phyloP scores from a whole-genome alignment of 2,329 filamentous ascomycete species.

The Fusarium sp. region DNA sequence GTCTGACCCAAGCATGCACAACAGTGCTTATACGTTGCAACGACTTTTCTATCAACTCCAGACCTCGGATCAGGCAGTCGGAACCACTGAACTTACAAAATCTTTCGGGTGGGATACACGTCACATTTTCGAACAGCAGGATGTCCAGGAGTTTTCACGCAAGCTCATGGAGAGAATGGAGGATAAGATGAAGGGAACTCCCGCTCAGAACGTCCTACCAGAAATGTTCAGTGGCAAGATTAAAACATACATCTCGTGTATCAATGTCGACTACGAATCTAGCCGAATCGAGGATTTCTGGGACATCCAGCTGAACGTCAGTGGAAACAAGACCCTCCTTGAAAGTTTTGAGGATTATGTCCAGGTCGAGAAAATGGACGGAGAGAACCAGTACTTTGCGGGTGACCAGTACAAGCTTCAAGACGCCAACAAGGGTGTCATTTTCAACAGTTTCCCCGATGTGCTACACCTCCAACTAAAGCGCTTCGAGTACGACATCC shows the following conservation, averaged over 20 bases:
- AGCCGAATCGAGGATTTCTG: conserved; percentile 97
- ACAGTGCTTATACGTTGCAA: conserved; percentile 94
- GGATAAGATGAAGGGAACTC: conserved; percentile 97
- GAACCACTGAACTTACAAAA: conserved; percentile 91
- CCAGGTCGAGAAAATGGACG: conserved; percentile 94
- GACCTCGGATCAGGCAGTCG: conserved; percentile 83
- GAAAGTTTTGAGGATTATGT: conserved; percentile 98
- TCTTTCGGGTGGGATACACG: conserved; percentile 99
- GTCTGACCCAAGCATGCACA: conserved; percentile 80
- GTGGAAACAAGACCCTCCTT: conserved; percentile 90
- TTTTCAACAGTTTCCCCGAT: conserved; percentile 94
- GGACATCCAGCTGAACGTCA: conserved; percentile 98
- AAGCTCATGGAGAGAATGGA: conserved; percentile 98
- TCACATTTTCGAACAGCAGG: conserved; percentile 98
- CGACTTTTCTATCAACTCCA: conserved; percentile 95
- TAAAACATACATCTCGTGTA: conserved; percentile 98
- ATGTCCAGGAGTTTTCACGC: conserved; percentile 95
- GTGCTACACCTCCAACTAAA: conserved; percentile 96
- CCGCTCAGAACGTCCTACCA: conserved; percentile 87
- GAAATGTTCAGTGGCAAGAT: conserved; percentile 97
- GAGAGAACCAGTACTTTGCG: conserved; percentile 98
- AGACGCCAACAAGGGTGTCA: conserved; percentile 97
- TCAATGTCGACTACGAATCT: conserved; percentile 97
- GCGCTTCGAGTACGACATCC: conserved; percentile 97
- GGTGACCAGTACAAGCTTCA: conserved; percentile 90